Evolutionary conservation across 2,329 filamentous ascomycete genomes (phyloP).

Genomic region (Epichloe scottii): DNA sequence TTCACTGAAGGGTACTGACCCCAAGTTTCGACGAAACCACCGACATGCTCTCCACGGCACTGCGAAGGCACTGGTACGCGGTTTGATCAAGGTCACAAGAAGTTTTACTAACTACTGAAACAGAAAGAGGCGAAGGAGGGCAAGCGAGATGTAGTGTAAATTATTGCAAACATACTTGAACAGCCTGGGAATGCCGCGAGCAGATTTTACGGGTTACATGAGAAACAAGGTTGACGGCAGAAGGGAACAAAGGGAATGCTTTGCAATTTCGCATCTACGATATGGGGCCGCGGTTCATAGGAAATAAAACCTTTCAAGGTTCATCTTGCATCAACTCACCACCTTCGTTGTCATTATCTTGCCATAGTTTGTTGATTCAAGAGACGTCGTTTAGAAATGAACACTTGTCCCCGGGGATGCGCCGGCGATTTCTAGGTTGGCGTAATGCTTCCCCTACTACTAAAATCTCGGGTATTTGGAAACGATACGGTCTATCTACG

Average conservation of each 20-base stretch:
- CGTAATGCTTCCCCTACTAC: no score
- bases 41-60: conserved; percentile 99
- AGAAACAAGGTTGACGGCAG: neutral
- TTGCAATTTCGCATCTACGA: neutral
- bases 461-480: no score
- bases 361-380: neutral
- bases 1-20: conserved; percentile 95
- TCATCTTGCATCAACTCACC: neutral
- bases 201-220: neutral
- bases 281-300: neutral
- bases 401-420: neutral
- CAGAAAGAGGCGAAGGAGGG: conserved; percentile 98
- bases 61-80: conserved; percentile 87
- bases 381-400: neutral
- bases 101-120: conserved; percentile 21
- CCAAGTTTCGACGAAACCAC: conserved; percentile 99
- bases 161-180: neutral
- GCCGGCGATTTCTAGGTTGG: neutral
- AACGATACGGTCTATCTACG: no score
- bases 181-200: neutral
- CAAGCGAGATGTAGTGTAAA: conserved; percentile 75
- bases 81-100: neutral
- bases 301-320: neutral
- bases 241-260: neutral
- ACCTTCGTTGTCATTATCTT: neutral